Evolutionary conservation across 768 basidiomycete genomes (phyloP).

Genomic region (Boletus speciosus): DNA sequence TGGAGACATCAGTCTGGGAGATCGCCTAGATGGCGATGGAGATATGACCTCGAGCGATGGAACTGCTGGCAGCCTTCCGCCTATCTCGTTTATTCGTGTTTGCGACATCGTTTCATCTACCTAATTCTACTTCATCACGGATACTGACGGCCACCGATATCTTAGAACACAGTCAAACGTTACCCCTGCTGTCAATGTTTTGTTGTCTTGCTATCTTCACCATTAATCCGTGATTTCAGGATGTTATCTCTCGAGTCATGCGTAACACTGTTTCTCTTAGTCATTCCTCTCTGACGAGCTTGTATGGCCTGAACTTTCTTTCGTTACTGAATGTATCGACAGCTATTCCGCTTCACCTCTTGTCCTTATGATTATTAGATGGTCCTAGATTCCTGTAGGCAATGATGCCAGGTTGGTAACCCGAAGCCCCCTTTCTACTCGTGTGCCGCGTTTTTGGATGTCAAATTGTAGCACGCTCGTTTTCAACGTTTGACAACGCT

Average conservation of each 20-base stretch:
- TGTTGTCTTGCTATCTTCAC: slow-evolving; percentile 17
- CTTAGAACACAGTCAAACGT: slow-evolving; percentile 24
- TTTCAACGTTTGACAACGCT: background rate
- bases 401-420: background rate
- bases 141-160: slow-evolving; percentile 19
- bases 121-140: slow-evolving; percentile 5
- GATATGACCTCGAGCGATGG: slow-evolving; percentile 1
- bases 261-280: slow-evolving; percentile 14
- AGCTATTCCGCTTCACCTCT: slow-evolving; percentile 9
- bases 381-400: slow-evolving; percentile 4
- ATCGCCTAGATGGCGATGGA: slow-evolving; percentile 38
- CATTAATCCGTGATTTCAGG: slow-evolving; percentile 10
- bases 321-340: slow-evolving; percentile 27
- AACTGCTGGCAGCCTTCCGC: slow-evolving; percentile 19
- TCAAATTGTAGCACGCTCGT: background rate
- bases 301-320: slow-evolving; percentile 9
- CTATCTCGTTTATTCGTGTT: slow-evolving; percentile 3
- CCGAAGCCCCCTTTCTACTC: background rate
- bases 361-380: slow-evolving; percentile 19
- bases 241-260: slow-evolving; percentile 3
- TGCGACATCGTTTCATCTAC: slow-evolving; percentile 9
- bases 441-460: background rate
- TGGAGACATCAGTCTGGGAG: slow-evolving; percentile 79
- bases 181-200: slow-evolving; percentile 20
- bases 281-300: slow-evolving; percentile 1